Evolutionary conservation across 495 filamentous ascomycete genomes (phyloP).

Genomic region (Neurospora discreta): DNA sequence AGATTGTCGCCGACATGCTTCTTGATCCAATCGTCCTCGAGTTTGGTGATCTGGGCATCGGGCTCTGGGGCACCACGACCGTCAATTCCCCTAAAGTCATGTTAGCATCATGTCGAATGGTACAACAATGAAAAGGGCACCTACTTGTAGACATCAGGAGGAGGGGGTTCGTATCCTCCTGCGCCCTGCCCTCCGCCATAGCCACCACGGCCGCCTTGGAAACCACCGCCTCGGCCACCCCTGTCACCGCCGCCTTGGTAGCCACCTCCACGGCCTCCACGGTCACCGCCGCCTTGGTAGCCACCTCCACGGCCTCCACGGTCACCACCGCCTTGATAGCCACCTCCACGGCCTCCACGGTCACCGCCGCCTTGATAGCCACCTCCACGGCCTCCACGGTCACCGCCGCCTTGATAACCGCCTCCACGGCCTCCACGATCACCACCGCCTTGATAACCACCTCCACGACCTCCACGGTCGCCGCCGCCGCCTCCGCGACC

Average conservation of each 20-base stretch:
- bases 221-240: slow-evolving; percentile 10
- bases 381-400: background rate
- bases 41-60: slow-evolving; percentile 17
- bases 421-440: background rate
- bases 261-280: background rate
- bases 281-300: background rate
- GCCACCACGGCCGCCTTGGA: background rate
- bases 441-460: slow-evolving; percentile 5
- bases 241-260: background rate
- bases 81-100: background rate
- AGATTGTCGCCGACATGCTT: slow-evolving; percentile 1
- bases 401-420: background rate
- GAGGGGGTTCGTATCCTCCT: background rate
- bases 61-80: slow-evolving; percentile 10
- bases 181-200: background rate
- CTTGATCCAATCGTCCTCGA: slow-evolving; percentile 26
- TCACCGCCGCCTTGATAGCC: background rate
- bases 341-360: slow-evolving; percentile 2
- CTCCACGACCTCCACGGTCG: slow-evolving; percentile 9
- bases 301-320: slow-evolving; percentile 1
- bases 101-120: slow-evolving; percentile 3
- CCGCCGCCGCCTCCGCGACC: background rate
- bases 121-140: slow-evolving; percentile 1
- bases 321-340: slow-evolving; percentile 5
- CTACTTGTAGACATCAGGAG: slow-evolving; percentile 24